Percentiles rank a stretch among this genome's conserved stretches.
Conservation (phyloP, 352 stramenopile genomes). For the Pythium scleroteichum region DNA sequence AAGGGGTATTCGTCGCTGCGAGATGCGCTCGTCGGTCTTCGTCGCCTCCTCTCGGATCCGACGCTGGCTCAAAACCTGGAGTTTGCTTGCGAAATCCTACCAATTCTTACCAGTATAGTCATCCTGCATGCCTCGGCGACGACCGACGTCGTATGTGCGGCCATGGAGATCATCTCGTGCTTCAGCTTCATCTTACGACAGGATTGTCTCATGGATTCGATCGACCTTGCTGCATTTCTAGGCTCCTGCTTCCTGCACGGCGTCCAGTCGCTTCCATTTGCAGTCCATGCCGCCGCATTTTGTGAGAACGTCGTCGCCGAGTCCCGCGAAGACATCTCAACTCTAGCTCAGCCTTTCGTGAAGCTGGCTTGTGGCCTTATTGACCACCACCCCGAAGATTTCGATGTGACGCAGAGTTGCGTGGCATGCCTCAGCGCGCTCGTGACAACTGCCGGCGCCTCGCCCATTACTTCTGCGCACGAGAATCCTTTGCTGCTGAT, state of each 20-base stretch:
- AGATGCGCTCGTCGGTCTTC: conserved; percentile 3
- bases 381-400: conserved; percentile 21
- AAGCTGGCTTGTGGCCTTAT: conserved; percentile 16
- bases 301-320: conserved; percentile 27
- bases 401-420: conserved; percentile 25
- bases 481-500: conserved; percentile 5
- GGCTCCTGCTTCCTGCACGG: conserved; percentile 14
- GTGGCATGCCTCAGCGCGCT: conserved; percentile 14
- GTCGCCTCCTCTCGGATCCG: background rate
- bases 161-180: conserved; percentile 22
- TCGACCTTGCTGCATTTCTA: conserved; percentile 19
- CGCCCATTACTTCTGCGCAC: background rate
- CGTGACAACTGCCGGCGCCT: conserved; percentile 1
- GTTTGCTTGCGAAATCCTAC: conserved; percentile 7
- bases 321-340: background rate
- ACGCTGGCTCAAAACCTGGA: background rate
- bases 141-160: conserved; percentile 22
- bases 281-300: conserved; percentile 14
- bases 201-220: background rate
- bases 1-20: conserved; percentile 13
- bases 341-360: background rate
- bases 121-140: conserved; percentile 23
- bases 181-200: conserved; percentile 15
- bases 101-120: conserved; percentile 5
- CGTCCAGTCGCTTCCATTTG: conserved; percentile 19